Evolutionary conservation across 2,329 filamentous ascomycete genomes (phyloP).

Genomic region (Fusarium anthophilum): DNA sequence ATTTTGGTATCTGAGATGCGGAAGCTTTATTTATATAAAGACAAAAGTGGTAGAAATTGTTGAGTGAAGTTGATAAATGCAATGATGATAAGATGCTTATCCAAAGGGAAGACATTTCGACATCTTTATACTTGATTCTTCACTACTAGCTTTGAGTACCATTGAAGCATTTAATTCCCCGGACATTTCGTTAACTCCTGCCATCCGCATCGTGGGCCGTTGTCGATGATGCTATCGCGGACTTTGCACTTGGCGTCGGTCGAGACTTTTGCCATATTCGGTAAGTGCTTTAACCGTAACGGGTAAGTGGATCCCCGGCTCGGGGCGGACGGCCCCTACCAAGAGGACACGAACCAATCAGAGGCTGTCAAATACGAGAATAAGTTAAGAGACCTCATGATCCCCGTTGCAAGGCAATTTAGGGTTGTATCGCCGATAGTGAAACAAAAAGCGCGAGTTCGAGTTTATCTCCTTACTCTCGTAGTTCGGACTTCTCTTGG

Average conservation of each 20-base stretch:
- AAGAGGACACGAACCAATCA: neutral
- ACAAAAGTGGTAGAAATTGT: neutral
- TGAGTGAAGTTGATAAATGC: neutral
- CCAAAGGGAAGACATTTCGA: neutral
- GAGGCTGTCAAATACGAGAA: constrained; percentile 13
- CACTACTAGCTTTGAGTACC: accelerated
- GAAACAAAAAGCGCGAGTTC: neutral
- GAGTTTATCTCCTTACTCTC: neutral
- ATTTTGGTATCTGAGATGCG: constrained; percentile 2
- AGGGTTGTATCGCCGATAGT: neutral
- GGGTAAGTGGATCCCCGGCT: constrained; percentile 5
- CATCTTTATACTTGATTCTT: neutral
- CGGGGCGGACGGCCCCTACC: neutral
- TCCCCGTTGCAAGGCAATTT: neutral
- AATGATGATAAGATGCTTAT: neutral
- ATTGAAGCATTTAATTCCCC: neutral
- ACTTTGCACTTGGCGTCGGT: neutral
- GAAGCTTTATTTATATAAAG: neutral
- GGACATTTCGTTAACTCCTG: constrained; percentile 14
- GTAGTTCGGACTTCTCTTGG: neutral
- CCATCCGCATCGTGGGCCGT: neutral
- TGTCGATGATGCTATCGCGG: constrained; percentile 16
- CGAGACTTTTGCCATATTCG: constrained; percentile 9
- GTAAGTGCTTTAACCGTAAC: constrained; percentile 13
- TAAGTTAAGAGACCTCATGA: neutral